Evolutionary conservation across 768 basidiomycete species (phyloP).

Genomic region (Suillus plorans): DNA sequence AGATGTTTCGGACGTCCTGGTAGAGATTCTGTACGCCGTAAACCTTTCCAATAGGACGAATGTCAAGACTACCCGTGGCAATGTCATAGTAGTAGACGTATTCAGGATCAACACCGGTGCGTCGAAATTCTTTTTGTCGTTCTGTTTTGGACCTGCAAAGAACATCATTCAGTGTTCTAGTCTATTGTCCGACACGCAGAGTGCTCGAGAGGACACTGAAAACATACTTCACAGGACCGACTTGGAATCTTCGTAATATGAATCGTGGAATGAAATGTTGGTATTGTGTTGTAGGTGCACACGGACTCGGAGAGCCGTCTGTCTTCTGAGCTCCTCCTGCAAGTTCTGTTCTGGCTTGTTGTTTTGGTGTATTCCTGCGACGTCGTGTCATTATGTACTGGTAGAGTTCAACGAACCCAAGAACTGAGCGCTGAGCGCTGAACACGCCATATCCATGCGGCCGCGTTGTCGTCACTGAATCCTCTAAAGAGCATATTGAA

Average conservation of each 20-base stretch:
- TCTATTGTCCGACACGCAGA: background rate
- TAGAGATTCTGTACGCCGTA: slow-evolving; percentile 25
- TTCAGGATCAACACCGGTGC: background rate
- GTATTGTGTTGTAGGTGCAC: no score
- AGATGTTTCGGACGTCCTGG: slow-evolving; percentile 18
- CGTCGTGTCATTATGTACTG: background rate
- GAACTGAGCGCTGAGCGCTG: background rate
- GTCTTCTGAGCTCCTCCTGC: background rate
- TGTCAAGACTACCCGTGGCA: background rate
- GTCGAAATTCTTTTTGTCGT: background rate
- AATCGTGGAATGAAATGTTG: slow-evolving; percentile 12
- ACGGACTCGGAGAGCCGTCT: no score
- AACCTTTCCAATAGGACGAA: slow-evolving; percentile 3
- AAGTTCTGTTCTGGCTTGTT: background rate
- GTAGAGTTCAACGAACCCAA: background rate
- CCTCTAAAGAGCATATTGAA: no score
- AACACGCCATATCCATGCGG: background rate
- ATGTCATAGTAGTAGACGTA: background rate
- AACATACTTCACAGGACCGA: slow-evolving; percentile 8
- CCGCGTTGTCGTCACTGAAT: background rate
- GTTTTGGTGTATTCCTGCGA: background rate
- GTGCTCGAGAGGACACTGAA: background rate
- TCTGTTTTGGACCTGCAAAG: slow-evolving; percentile 11
- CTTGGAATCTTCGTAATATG: slow-evolving; percentile 12
- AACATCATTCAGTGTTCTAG: background rate